A percentile compares a stretch with the other conserved stretches of the same genome.
Conservation (phyloP, 306 rosid species). For the Casuarina glauca region DNA sequence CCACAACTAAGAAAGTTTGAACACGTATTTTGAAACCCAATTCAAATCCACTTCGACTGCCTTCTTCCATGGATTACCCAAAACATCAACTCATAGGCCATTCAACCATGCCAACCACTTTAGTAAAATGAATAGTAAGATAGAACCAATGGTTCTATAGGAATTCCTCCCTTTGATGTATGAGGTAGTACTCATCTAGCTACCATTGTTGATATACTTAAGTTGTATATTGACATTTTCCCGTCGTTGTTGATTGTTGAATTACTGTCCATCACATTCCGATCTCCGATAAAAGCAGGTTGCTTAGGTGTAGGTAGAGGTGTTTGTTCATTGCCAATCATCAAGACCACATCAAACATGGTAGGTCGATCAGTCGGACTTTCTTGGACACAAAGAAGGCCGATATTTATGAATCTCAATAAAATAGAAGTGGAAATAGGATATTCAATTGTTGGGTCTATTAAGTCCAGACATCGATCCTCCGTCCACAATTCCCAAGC, state of each 20-base stretch:
- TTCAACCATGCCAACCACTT: too few relatives aligned
- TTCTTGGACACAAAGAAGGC: neutral
- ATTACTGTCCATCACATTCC: neutral
- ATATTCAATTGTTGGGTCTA: neutral
- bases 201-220: neutral
- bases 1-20: too few relatives aligned
- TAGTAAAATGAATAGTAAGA: too few relatives aligned
- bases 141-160: too few relatives aligned
- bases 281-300: neutral
- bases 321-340: too few relatives aligned
- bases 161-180: too few relatives aligned
- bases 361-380: too few relatives aligned
- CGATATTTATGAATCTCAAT: neutral
- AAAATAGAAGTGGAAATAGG: neutral
- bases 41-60: too few relatives aligned
- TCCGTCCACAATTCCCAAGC: neutral
- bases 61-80: too few relatives aligned
- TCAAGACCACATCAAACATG: too few relatives aligned
- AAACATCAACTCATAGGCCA: too few relatives aligned
- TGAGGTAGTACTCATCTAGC: neutral
- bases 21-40: too few relatives aligned
- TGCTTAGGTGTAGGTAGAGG: neutral
- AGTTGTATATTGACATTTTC: neutral
- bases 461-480: neutral
- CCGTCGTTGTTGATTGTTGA: neutral